Base-by-base conservation (phyloP, 768 basidiomycete species). In the Fistulinella prunicolor region DNA sequence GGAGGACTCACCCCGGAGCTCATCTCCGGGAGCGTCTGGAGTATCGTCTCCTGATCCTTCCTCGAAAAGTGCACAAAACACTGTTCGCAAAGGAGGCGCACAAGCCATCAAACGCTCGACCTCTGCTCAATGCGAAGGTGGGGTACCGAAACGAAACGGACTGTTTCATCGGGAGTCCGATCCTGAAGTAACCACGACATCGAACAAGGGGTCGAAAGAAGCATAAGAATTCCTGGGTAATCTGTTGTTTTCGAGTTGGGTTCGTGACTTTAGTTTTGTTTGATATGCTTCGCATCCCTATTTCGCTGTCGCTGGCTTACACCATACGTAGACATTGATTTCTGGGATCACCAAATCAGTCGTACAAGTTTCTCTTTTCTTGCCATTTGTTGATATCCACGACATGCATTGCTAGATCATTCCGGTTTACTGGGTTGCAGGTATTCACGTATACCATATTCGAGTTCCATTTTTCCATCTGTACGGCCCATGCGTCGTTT, bases 111-210 rank as follows among this genome's bases (percentile, higher is more conserved):
- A 65, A 53, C 61, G 64, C 17, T 59, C 64, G 22, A 61, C 49
- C 9, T 66, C 65, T 38, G 65, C 56, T 36, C 63, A 49, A 41
- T 61, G 45, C 23, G 63, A 67, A 38, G 58, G 58, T 22, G 64
- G 61, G 23, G 4, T 57, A 14, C 40, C 52, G 32, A 66, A 58
- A 43, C 57, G 64, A 43, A 63, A 67, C 20, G 59, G 61, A 19
- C 30, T 67, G 44, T 32, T 59, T 3, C 63, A 67, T 42, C 63
- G 65, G 32, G 64, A 66, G 29, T 66, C 64, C 10, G 54, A 66
- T 37, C 65, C 65, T 12, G 61, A 63, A 37, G 53, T 65, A 26
- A 62, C 29, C 43, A 54, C 55, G 14, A 32, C 57, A 35, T 53
- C 46, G 38, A 53, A 43, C 53, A 65, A 61, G 50, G 64, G 50